phyloP scores from a whole-genome alignment of 2,329 filamentous ascomycete species.

The Talaromyces pinophilus region DNA sequence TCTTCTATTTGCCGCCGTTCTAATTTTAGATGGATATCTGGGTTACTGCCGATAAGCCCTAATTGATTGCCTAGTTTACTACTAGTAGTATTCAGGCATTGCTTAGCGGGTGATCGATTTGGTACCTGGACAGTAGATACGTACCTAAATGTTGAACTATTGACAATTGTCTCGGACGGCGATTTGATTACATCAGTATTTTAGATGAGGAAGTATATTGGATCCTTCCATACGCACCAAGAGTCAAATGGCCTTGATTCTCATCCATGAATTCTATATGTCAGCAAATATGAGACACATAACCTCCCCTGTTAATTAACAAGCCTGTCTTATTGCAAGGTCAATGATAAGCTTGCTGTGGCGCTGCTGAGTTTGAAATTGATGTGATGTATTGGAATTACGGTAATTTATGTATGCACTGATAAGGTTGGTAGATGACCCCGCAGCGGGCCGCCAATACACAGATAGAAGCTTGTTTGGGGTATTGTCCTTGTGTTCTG shows the following conservation, averaged over 20 bases:
- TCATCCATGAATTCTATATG: not conserved
- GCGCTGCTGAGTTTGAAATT: not conserved
- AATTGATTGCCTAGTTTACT: not conserved
- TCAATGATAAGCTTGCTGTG: not conserved
- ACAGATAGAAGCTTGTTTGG: not conserved
- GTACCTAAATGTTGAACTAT: not conserved
- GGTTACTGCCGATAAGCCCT: not conserved
- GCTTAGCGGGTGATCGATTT: not conserved
- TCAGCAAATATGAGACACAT: not conserved
- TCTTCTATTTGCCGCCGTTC: not conserved
- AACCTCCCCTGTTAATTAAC: not conserved
- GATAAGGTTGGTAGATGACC: slow-evolving; percentile 10
- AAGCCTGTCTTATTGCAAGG: not conserved
- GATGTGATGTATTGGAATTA: not conserved
- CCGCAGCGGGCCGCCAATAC: slow-evolving; percentile 12
- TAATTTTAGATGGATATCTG: slow-evolving; percentile 1
- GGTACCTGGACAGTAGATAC: not conserved
- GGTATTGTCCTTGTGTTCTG: not conserved
- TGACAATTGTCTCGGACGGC: not conserved
- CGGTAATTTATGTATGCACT: not conserved
- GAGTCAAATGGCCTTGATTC: not conserved
- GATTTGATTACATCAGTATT: not conserved
- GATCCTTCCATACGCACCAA: not conserved
- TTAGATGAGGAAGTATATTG: not conserved
- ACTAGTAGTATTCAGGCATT: not conserved